These are phyloP conservation scores for Acmispon strigosus DNA, from an alignment of 306 rosid genomes.

Conservation along the genomic window DNA sequence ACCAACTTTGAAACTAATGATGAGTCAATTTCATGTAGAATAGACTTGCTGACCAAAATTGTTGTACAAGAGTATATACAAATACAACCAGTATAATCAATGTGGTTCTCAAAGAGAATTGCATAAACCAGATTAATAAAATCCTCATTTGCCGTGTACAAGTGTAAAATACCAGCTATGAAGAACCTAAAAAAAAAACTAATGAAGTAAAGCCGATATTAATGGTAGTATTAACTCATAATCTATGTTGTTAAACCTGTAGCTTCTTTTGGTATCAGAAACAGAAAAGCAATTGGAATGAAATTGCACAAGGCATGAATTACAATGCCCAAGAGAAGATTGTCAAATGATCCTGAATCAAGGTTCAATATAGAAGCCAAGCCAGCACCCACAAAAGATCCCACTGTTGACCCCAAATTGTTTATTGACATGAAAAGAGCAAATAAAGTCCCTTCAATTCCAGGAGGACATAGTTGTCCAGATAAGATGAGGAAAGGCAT, in stretches of 20 bases:
- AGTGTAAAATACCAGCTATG: constrained; percentile 18
- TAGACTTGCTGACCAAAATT: constrained; percentile 7
- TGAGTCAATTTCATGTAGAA: not conserved
- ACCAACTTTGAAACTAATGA: not conserved
- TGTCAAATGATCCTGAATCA: constrained; percentile 74
- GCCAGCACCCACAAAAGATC: constrained; percentile 67
- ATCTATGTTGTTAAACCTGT: constrained; percentile 60
- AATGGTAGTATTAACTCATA: not conserved
- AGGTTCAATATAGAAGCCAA: constrained; percentile 68
- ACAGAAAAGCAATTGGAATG: constrained; percentile 65
- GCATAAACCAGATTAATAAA: not conserved
- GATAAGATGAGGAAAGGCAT: constrained; percentile 87
- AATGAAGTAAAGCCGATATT: not conserved
- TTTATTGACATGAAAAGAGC: constrained; percentile 91
- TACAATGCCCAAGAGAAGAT: constrained; percentile 51
- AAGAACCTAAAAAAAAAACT: not conserved
- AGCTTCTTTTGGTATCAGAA: constrained; percentile 82
- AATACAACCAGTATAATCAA: not conserved
- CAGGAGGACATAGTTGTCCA: constrained; percentile 85
- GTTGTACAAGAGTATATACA: not conserved
- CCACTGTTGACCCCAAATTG: constrained; percentile 64
- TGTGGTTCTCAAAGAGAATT: not conserved
- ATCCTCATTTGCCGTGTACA: constrained; percentile 12
- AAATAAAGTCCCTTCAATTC: constrained; percentile 86
- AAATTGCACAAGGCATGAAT: constrained; percentile 61